A percentile compares a stretch with the other conserved stretches of the same genome.
phyloP scores from a whole-genome alignment of 1,284 basidiomycete species.

The Ustilago tritici region DNA sequence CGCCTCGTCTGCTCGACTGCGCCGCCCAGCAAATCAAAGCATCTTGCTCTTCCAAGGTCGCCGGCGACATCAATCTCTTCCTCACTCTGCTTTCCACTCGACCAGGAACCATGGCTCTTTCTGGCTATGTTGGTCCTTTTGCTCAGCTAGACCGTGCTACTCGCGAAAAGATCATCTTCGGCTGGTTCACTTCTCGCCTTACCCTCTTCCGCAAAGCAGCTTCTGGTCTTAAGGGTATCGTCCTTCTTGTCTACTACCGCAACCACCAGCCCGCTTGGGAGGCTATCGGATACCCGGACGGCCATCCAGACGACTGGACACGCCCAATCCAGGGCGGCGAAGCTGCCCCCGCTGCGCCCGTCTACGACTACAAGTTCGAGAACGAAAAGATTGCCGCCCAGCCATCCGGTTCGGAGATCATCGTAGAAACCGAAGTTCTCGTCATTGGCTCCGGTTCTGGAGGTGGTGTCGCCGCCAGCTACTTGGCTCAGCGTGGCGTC shows the following conservation, averaged over 20 bases:
- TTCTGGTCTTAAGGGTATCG: constrained; percentile 59
- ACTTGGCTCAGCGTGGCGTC: constrained; percentile 69
- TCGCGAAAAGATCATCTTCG: constrained; percentile 46
- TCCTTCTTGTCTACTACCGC: constrained; percentile 63
- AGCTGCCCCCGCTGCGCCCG: constrained; percentile 23
- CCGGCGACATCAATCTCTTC: constrained; percentile 55
- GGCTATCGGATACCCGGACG: constrained; percentile 66
- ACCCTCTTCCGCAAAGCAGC: constrained; percentile 62
- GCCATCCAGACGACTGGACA: constrained; percentile 60
- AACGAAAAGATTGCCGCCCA: constrained; percentile 61
- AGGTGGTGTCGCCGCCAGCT: constrained; percentile 70
- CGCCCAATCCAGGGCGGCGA: constrained; percentile 30
- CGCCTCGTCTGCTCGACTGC: constrained; percentile 57
- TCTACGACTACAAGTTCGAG: constrained; percentile 63
- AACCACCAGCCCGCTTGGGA: constrained; percentile 59
- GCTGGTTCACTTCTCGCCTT: constrained; percentile 60
- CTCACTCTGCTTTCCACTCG: constrained; percentile 60
- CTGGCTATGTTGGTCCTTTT: constrained; percentile 63
- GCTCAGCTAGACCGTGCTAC: constrained; percentile 46
- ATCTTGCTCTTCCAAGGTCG: constrained; percentile 55
- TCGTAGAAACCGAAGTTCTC: constrained; percentile 65
- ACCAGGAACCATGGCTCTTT: constrained; percentile 60
- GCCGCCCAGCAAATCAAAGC: constrained; percentile 55
- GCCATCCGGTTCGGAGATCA: constrained; percentile 52
- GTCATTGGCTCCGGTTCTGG: constrained; percentile 72